These are phyloP conservation scores for Syncephalastrum monosporum DNA, from an alignment of 371 early-diverging fungal species.

Conservation along the genomic window DNA sequence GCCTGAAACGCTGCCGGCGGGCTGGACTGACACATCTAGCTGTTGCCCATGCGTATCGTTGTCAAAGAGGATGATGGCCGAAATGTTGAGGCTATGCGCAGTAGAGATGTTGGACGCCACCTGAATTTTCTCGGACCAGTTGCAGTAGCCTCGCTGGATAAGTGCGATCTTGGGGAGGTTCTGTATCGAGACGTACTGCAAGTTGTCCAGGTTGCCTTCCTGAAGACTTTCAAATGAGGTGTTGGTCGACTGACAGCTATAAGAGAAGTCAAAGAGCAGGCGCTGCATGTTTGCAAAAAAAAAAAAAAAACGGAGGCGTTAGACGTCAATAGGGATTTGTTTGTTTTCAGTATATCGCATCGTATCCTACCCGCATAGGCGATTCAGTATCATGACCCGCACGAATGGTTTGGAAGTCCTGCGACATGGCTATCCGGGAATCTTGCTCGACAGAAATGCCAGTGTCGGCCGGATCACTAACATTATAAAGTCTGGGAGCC, in stretches of 20 bases:
- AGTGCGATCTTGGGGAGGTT: conserved; percentile 33
- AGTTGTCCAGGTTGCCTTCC: conserved; percentile 4
- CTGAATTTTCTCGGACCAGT: conserved; percentile 38
- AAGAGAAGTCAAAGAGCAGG: conserved; percentile 10
- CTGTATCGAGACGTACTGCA: conserved; percentile 1
- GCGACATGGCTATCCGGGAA: conserved; percentile 9
- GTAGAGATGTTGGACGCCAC: conserved; percentile 19
- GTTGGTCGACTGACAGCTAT: conserved; percentile 8
- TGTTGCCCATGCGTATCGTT: conserved; percentile 13
- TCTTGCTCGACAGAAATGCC: not conserved
- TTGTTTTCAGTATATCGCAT: no score
- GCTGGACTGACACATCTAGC: no score
- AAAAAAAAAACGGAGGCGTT: not conserved
- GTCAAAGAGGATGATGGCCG: conserved; percentile 34
- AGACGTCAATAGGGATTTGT: no score
- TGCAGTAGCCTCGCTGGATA: conserved; percentile 25
- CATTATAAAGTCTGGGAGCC: conserved; percentile 5
- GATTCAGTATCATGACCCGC: conserved; percentile 18
- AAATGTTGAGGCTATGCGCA: conserved; percentile 18
- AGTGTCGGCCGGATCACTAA: conserved; percentile 5
- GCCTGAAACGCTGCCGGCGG: no score
- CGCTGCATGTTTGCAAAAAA: conserved; percentile 1
- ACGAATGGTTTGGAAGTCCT: conserved; percentile 32
- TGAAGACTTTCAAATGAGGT: conserved; percentile 12
- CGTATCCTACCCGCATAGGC: not conserved